Conservation (phyloP, 805 yeast species). For the Sporopachydermia quercuum region DNA sequence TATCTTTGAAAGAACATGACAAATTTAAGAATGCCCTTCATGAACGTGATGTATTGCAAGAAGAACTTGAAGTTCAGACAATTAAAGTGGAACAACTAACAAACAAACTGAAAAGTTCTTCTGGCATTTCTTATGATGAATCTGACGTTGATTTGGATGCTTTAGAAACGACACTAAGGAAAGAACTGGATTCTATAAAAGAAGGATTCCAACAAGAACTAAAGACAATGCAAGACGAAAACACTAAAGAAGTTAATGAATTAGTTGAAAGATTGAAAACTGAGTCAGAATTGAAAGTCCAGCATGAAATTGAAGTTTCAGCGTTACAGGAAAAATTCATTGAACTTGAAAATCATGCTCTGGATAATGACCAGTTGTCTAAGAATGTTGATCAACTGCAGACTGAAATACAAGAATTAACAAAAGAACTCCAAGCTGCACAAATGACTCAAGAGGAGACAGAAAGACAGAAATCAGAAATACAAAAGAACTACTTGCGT, state of each 20-base stretch:
- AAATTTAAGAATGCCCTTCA: background rate
- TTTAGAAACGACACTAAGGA: background rate
- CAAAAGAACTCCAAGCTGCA: conserved; percentile 8
- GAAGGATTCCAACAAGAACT: conserved; percentile 3
- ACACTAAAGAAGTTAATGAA: conserved; percentile 5
- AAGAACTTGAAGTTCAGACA: background rate
- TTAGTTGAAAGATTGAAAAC: background rate
- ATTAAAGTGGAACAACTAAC: conserved; percentile 1
- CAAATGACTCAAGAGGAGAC: conserved; percentile 8
- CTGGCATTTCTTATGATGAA: background rate
- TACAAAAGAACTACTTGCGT: conserved; percentile 4
- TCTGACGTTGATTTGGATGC: background rate
- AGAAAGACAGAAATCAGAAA: conserved; percentile 6
- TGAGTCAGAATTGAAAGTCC: background rate
- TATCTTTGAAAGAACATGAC: background rate
- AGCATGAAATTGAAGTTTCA: background rate
- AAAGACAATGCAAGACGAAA: conserved; percentile 4
- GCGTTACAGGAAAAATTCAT: conserved; percentile 6
- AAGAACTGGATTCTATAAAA: background rate
- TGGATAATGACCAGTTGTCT: conserved; percentile 12
- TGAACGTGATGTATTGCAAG: background rate
- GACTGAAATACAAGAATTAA: conserved; percentile 11
- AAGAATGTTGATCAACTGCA: conserved; percentile 1
- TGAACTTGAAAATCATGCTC: conserved; percentile 12
- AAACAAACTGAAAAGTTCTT: background rate